Evolutionary conservation across 2,329 filamentous ascomycete species (phyloP), one percentile per base, ranked within the genome.

Genomic region (Cordyceps cateniannulata): DNA sequence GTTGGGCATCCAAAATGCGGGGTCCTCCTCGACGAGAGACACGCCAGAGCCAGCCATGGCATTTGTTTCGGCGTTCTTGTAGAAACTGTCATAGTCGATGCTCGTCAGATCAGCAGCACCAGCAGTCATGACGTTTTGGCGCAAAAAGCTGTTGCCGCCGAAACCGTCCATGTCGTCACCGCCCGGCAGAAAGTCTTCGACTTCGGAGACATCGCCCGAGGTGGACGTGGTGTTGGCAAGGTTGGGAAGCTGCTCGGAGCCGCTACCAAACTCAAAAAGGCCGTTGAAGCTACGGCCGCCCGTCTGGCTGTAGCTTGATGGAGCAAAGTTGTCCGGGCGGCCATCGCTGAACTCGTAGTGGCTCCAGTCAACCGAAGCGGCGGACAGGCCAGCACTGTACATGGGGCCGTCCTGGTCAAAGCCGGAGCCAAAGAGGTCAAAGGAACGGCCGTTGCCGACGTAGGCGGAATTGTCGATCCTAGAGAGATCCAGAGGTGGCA

Each of bases 171-270:
- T 81, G 52, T 79, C 76, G 63, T 75, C 75, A 64, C 78, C 75
- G 64, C 78, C 74, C 55, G 74, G 75, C 55, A 79, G 72, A 62
- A 81, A 80, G 65, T 88, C 85, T 63, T 88, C 86, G 5, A 84
- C 84, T 69, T 88, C 85, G 10, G 85, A 88, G 9, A 87, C 85
- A 63, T 88, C 85, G 40, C 85, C 85, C 14, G 85, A 88, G 9
- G 84, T 87, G 10, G 84, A 85, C 1, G 81, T 83, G 55, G 78
- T 78, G 68, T 82, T 77, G 63, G 83, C 81, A 67, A 87, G 70
- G 53, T 81, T 76, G 54, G 79, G 78, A 29, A 81, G 77, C 64
- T 81, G 81, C 67, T 84, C 82, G n/a, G 78, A 81, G 63, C 77
- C 80, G 65, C 72, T 77, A 64, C 71, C 73, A 58, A 79, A 83